phyloP scores from a whole-genome alignment of 352 stramenopile genomes.

The Globisporangium paroecandrum region DNA sequence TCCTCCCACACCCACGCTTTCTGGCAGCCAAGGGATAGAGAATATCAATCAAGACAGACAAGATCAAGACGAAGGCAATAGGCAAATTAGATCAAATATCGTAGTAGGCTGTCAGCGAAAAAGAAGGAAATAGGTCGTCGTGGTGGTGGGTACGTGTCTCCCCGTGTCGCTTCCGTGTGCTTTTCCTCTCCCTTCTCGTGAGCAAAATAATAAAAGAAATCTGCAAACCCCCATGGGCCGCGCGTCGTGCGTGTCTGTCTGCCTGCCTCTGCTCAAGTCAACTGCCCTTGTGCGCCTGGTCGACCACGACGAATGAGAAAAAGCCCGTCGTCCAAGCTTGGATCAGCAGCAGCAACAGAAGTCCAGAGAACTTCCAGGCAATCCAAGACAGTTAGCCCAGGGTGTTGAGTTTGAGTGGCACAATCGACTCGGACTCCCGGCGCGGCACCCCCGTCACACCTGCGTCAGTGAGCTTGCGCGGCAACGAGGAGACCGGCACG shows the following conservation, averaged over 20 bases:
- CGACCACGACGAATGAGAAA: not conserved
- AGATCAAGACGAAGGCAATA: not conserved
- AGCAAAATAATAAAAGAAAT: conserved; percentile 8
- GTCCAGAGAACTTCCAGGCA: not conserved
- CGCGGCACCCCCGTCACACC: not conserved
- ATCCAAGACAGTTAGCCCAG: not conserved
- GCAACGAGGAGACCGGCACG: conserved; percentile 21
- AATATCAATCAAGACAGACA: not conserved
- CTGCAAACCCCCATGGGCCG: not conserved
- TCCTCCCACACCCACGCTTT: not conserved
- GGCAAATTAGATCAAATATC: conserved; percentile 4
- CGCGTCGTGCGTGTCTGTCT: not conserved
- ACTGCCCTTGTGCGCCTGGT: not conserved
- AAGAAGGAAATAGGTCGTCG: conserved; percentile 5
- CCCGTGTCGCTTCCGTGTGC: not conserved
- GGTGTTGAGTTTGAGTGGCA: conserved; percentile 9
- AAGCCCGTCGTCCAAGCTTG: not conserved
- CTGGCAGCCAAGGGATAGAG: not conserved
- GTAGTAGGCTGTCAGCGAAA: conserved; percentile 8
- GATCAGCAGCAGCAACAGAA: not conserved
- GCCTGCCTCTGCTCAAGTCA: not conserved
- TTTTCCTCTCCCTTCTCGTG: not conserved
- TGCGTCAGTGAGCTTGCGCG: conserved; percentile 14
- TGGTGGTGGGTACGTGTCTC: not conserved
- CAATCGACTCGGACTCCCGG: conserved; percentile 5